Conservation (phyloP, 192 early-diverging fungal species). For the Obelidium mucronatum region DNA sequence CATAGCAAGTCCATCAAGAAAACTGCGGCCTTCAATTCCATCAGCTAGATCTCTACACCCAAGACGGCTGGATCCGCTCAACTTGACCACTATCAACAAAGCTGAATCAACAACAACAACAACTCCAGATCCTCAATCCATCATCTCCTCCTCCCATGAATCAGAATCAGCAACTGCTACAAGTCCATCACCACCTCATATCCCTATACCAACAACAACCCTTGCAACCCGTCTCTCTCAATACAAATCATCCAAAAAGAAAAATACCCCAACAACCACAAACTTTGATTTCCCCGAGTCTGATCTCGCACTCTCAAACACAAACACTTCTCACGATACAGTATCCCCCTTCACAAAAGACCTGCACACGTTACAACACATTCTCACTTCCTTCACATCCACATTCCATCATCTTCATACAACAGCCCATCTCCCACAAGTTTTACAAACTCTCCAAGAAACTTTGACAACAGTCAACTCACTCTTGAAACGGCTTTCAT, state of each 20-base stretch:
- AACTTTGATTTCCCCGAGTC: background rate
- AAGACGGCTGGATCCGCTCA: constrained; percentile 14
- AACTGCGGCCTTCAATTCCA: no score
- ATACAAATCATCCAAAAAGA: background rate
- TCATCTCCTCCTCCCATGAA: background rate
- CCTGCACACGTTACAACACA: background rate
- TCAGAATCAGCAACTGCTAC: background rate
- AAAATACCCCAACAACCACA: background rate
- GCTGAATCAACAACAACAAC: background rate
- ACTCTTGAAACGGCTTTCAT: constrained; percentile 1
- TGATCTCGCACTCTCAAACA: background rate
- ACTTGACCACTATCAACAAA: background rate
- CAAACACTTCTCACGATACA: background rate
- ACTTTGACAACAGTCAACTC: background rate
- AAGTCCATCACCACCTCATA: constrained; percentile 15
- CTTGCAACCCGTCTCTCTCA: constrained; percentile 4
- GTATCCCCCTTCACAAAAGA: background rate
- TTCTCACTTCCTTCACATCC: background rate
- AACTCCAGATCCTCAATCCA: background rate
- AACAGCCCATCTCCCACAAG: background rate
- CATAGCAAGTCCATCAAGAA: background rate
- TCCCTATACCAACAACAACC: no score
- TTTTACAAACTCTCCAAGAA: background rate
- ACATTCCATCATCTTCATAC: background rate
- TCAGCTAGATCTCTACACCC: background rate